Evolutionary conservation across 78 protist species (phyloP), one percentile per base, ranked within the genome.

Genomic region (Chrysochromulina tobinii): DNA sequence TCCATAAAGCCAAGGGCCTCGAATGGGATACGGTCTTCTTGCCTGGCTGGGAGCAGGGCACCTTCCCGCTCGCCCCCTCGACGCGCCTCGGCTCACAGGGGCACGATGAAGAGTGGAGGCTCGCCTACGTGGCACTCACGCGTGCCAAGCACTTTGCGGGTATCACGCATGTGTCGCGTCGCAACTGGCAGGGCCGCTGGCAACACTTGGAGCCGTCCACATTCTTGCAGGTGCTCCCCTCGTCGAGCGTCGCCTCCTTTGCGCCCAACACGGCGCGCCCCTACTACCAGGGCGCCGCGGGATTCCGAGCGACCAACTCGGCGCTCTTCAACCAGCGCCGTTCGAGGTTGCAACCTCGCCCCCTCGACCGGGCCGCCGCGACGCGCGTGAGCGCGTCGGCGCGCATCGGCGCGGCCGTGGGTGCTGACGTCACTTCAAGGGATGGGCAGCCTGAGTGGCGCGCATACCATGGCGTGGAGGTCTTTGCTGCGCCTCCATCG

Each of bases 1-100:
- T 75, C 38, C 83, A 75, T 57, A 11, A n/a, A 21, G 83, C 83
- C 57, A 75, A 75, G 83, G 83, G 83, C 25, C 83, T 75, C 58
- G 83, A 75, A 23, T 75, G 83, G 83, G 58, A 59, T 7, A 15
- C 17, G 1, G 83, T 75, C 51, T 75, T 4, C 57, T 57, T 75
- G 83, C 83, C 83, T 12, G 83, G 27, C 11, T 75, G 83, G 83
- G 83, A 75, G 83, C 58, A 2, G 23, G 83, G 83, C 18, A 50
- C 58, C 23, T 75, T 75, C 57, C 83, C 83, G 3, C 83, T 17
- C 23, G 17, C 20, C 51, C 64, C 64, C 64, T n/a, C 23, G 12
- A 21, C 72, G 48, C n/a, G 9, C n/a, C 9, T 21, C 18, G 72
- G 9, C 6, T 17, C 79, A 51, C 15, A 12, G 18, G 79, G 12